Percentiles rank a stretch among this genome's conserved stretches.
Conservation (phyloP, 371 early-diverging fungal genomes). For the Catenaria anguillulae region DNA sequence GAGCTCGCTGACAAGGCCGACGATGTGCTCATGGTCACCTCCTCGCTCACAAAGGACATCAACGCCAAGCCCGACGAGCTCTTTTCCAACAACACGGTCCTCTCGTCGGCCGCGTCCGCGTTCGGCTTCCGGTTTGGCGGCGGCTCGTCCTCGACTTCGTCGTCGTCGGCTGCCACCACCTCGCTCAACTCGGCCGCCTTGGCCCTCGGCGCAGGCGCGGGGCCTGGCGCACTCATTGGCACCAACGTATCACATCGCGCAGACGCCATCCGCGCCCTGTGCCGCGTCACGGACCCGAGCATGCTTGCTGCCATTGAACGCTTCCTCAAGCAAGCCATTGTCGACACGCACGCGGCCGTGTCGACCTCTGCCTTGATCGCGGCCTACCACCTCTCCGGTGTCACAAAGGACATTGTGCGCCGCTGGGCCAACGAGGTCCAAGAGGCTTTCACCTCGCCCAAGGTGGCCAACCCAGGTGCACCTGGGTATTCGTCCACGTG, state of each 20-base stretch:
- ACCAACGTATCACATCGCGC: slow-evolving; percentile 78
- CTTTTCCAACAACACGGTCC: not conserved
- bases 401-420: slow-evolving; percentile 66
- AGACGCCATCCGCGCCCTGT: slow-evolving; percentile 88
- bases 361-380: slow-evolving; percentile 88
- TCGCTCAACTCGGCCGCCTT: not conserved
- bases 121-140: slow-evolving; percentile 5
- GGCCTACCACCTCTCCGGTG: slow-evolving; percentile 63
- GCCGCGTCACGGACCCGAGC: slow-evolving; percentile 87
- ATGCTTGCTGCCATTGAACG: slow-evolving; percentile 92
- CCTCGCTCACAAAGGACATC: slow-evolving; percentile 90
- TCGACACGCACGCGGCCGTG: slow-evolving; percentile 81
- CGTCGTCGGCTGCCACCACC: no score
- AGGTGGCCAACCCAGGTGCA: slow-evolving; percentile 27
- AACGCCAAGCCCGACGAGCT: slow-evolving; percentile 53
- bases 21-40: slow-evolving; percentile 94
- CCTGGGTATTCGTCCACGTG: slow-evolving; percentile 40
- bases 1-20: slow-evolving; percentile 83
- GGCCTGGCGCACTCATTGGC: slow-evolving; percentile 1
- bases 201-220: not conserved
- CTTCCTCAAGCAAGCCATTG: slow-evolving; percentile 90
- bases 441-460: slow-evolving; percentile 48
- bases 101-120: not conserved
- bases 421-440: slow-evolving; percentile 83
- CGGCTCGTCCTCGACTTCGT: not conserved